phyloP scores from a whole-genome alignment of 352 stramenopile species.

The Blastocystis hominis region DNA sequence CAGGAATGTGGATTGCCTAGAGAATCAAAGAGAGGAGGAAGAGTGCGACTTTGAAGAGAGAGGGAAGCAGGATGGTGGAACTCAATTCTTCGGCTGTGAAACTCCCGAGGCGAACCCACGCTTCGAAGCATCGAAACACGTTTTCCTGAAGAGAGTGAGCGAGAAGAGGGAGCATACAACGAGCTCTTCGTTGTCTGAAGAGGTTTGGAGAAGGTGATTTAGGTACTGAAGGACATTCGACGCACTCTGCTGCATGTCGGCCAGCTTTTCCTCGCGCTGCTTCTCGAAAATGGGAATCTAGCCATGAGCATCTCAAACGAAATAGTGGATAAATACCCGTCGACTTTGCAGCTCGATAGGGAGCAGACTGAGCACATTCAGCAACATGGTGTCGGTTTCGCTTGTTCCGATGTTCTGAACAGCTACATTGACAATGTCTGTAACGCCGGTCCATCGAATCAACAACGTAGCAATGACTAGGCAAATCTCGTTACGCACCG shows the following conservation, averaged over 20 bases:
- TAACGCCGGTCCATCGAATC: neutral
- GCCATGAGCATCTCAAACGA: neutral
- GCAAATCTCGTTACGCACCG: conserved; percentile 27
- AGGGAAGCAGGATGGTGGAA: neutral
- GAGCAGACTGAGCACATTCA: conserved; percentile 13
- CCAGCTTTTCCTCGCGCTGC: conserved; percentile 3
- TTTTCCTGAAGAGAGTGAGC: neutral
- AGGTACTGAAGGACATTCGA: neutral
- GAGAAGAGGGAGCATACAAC: neutral
- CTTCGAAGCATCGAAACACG: conserved; percentile 1
- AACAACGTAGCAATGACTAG: neutral
- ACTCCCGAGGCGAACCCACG: neutral
- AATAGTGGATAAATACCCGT: neutral
- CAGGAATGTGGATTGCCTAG: neutral
- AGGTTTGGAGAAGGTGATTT: neutral
- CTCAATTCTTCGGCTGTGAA: conserved; percentile 1
- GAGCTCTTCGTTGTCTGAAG: neutral
- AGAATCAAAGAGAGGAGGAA: neutral
- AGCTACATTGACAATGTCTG: neutral
- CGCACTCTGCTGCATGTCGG: neutral
- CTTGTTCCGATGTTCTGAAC: conserved; percentile 2
- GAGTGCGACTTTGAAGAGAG: neutral
- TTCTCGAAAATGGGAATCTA: conserved; percentile 32
- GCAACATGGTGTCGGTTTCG: conserved; percentile 1
- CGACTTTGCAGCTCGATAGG: neutral